Percentiles rank a stretch among this genome's conserved stretches.
Evolutionary conservation across 805 yeast genomes (phyloP).

Genomic region (Candida chilensis): DNA sequence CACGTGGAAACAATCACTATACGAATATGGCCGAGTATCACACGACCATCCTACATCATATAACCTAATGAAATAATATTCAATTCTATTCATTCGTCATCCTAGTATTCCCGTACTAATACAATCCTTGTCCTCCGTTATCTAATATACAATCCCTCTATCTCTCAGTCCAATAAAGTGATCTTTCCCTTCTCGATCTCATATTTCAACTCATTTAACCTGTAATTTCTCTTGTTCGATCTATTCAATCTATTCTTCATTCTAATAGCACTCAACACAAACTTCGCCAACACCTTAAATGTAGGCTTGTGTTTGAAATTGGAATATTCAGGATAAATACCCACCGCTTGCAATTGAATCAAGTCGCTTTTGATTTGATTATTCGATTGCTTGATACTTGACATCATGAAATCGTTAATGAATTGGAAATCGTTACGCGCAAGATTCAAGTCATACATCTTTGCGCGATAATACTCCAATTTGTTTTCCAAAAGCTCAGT

Average conservation of each 20-base stretch:
- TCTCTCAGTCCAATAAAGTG: conserved; percentile 3
- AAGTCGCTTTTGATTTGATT: conserved; percentile 12
- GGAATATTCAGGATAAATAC: conserved; percentile 13
- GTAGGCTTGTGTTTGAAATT: conserved; percentile 10
- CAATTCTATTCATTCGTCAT: too few species aligned
- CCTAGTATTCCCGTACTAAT: too few species aligned
- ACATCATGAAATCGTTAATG: conserved; percentile 16
- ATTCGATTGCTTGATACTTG: conserved; percentile 13
- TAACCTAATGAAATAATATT: too few species aligned
- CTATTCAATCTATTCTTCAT: conserved; percentile 19
- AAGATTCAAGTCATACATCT: conserved; percentile 32
- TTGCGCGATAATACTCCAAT: conserved; percentile 35
- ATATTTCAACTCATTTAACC: conserved; percentile 9
- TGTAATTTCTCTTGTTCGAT: conserved; percentile 13
- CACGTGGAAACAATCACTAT: too few species aligned
- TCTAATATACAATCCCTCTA: too few species aligned
- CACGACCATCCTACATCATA: too few species aligned
- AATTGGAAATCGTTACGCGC: conserved; percentile 21
- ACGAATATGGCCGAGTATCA: too few species aligned
- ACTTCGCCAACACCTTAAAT: conserved; percentile 15
- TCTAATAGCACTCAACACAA: conserved; percentile 25
- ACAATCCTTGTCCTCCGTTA: too few species aligned
- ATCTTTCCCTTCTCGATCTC: conserved; percentile 20
- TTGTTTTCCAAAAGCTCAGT: conserved; percentile 23
- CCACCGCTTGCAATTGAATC: conserved; percentile 11